Base-by-base conservation (phyloP, 306 rosid genomes). In the Glycine soja region DNA sequence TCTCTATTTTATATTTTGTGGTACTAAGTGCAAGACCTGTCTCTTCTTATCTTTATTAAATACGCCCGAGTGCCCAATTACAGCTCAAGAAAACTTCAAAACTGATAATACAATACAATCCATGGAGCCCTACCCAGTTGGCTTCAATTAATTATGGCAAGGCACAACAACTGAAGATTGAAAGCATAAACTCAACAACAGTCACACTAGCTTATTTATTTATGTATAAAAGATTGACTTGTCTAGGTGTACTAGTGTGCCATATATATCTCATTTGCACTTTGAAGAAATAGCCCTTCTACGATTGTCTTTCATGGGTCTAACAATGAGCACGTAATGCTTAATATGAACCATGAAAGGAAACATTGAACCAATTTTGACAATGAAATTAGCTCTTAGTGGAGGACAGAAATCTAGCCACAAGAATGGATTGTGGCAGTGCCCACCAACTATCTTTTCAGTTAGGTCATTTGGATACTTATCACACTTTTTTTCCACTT, bases 331-430 rank as follows among this genome's bases (percentile, higher is more conserved):
- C 80, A 77, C 83, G 80, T 81, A 57, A 50, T 9, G 82, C 47
- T 72, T 48, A 66, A 81, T 70, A 46, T 74, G 79, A 86, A 63
- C 79, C 88, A 82, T 80, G 87, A 61, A 77, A 87, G 42, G 66
- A 76, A 66, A 77, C 38, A 72, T 65, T 72, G 74, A 76, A 18
- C 66, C 3, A 48, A 45, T 24, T 74, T 58, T 56, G 86, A 86
- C 50, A 79, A 64, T 30, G 80, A 82, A 77, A 48, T 58, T 48
- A 45, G 62, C 69, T 47, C 77, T 4, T 57, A 65, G 87, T 86
- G 87, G 89, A 76, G 19, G 80, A 83, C 89, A 83, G 32, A 78
- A 78, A 82, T 64, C 14, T 24, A 62, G 84, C 86, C 86, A 82
- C 86, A 67, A 72, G 47, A 32, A 80, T 67, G 73, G 66, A 36